Evolutionary conservation across 2,329 filamentous ascomycete species (phyloP).

Genomic region (Curvularia hawaiiensis): DNA sequence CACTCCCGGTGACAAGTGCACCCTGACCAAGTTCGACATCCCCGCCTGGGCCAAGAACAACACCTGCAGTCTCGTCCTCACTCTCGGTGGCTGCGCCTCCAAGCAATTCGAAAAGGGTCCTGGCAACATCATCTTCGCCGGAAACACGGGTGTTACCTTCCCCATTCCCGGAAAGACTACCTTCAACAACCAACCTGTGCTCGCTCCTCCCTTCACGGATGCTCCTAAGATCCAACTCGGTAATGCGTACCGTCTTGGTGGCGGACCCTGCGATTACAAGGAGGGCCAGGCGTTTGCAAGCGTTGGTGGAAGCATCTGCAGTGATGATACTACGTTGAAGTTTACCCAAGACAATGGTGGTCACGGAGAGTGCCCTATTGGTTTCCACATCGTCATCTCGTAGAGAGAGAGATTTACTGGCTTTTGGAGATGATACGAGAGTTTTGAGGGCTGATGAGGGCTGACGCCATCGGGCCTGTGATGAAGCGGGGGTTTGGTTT

Average conservation of each 20-base stretch:
- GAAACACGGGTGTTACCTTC: constrained; percentile 18
- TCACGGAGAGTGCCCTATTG: constrained; percentile 15
- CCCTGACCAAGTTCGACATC: constrained; percentile 24
- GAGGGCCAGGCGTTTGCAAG: constrained; percentile 18
- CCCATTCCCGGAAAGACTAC: constrained; percentile 23
- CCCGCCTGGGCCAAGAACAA: constrained; percentile 23
- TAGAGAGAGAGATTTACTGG: background rate
- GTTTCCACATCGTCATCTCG: background rate
- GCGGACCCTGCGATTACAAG: constrained; percentile 24
- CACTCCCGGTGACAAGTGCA: constrained; percentile 24
- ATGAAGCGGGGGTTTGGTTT: background rate
- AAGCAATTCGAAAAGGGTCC: constrained; percentile 17
- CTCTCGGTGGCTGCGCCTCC: constrained; percentile 17
- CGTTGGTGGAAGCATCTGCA: constrained; percentile 24
- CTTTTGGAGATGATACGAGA: background rate
- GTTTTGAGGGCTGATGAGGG: background rate
- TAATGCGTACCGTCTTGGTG: constrained; percentile 25
- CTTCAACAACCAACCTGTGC: constrained; percentile 20
- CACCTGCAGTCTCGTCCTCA: constrained; percentile 21
- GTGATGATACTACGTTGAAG: constrained; percentile 19
- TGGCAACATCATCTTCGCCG: constrained; percentile 26
- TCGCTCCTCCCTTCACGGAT: constrained; percentile 21
- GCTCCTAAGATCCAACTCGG: constrained; percentile 20
- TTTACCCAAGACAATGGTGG: constrained; percentile 19
- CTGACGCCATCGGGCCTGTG: background rate